These are phyloP conservation scores for Rhizoctonia solani DNA, from an alignment of 1,284 basidiomycete species.

Conservation along the genomic window DNA sequence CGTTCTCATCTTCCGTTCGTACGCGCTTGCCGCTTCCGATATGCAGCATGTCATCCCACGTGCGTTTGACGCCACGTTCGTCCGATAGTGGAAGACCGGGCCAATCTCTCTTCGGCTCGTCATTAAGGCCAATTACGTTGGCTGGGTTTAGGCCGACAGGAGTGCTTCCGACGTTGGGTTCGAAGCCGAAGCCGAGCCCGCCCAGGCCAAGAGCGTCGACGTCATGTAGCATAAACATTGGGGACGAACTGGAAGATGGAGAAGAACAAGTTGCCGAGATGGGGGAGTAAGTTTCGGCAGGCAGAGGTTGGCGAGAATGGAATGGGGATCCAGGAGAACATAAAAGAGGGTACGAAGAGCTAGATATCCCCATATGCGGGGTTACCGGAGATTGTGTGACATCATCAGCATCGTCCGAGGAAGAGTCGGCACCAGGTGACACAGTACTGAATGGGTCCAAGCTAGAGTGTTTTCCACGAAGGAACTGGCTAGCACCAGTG, in stretches of 20 bases:
- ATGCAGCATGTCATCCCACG: constrained; percentile 19
- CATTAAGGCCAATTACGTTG: constrained; percentile 13
- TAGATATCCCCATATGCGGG: constrained; percentile 23
- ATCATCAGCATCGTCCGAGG: constrained; percentile 30
- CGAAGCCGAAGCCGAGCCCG: constrained; percentile 18
- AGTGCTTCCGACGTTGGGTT: not conserved
- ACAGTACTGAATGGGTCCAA: constrained; percentile 53
- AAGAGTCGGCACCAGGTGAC: constrained; percentile 42
- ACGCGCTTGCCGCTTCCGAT: constrained; percentile 15
- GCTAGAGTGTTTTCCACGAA: constrained; percentile 57
- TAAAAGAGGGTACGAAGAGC: constrained; percentile 18
- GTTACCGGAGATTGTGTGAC: constrained; percentile 30
- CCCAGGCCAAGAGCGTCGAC: constrained; percentile 23
- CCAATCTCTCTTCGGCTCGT: constrained; percentile 25
- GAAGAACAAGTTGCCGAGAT: constrained; percentile 18
- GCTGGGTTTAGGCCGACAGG: not conserved
- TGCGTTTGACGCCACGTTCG: constrained; percentile 30
- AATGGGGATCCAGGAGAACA: constrained; percentile 27
- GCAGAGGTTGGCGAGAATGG: constrained; percentile 23
- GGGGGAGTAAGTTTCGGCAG: constrained; percentile 16
- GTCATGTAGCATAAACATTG: constrained; percentile 28
- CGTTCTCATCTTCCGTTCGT: constrained; percentile 16
- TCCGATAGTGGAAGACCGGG: constrained; percentile 26
- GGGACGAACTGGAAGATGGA: constrained; percentile 19
- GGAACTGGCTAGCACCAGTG: constrained; percentile 54